Evolutionary conservation across 1,284 basidiomycete species (phyloP), one percentile per base, ranked within the genome.

Genomic region (Sporisorium reilianum): DNA sequence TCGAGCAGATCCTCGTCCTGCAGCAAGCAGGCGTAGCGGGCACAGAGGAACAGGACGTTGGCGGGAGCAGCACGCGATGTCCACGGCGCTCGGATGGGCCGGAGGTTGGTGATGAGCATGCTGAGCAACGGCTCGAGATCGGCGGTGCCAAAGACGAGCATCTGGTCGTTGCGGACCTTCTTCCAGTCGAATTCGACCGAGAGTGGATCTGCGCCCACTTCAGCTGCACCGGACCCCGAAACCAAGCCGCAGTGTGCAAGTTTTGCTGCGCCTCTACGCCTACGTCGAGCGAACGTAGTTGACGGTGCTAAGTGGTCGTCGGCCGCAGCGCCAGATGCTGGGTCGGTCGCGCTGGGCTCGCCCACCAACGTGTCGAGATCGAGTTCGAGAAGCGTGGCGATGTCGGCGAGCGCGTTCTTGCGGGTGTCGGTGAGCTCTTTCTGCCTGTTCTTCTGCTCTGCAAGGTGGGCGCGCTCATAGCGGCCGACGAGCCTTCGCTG

Each of bases 81-180:
- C 57, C 82, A 81, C 0, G 86, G 69, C 64, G 86, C 61, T 66
- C 85, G 40, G 56, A 90, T 87, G 18, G 91, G 89, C 79, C 88
- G 88, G 84, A 90, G 89, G 88, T 90, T 75, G 42, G 77, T 79
- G 82, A 97, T 91, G 42, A 96, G 85, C 22, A 92, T 90, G 77
- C 92, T 90, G 67, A 95, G 91, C 53, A 95, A 90, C 57, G 89
- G 87, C 0, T 91, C 90, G 20, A 98, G 86, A 28, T 91, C 88
- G 60, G 89, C 86, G 4, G 92, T 91, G 6, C 93, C 92, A 86
- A 95, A 97, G 18, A 94, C 95, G 48, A 98, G 92, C 91, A 96
- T 94, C 66, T 84, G 81, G 46, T 78, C 70, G 46, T 60, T 62
- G n/a, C 64, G 59, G 10, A 80, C 71, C 36, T 28, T 55, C 23